These are phyloP conservation scores for Penicillium waksmanii DNA, from an alignment of 495 filamentous ascomycete genomes.

Conservation along the genomic window DNA sequence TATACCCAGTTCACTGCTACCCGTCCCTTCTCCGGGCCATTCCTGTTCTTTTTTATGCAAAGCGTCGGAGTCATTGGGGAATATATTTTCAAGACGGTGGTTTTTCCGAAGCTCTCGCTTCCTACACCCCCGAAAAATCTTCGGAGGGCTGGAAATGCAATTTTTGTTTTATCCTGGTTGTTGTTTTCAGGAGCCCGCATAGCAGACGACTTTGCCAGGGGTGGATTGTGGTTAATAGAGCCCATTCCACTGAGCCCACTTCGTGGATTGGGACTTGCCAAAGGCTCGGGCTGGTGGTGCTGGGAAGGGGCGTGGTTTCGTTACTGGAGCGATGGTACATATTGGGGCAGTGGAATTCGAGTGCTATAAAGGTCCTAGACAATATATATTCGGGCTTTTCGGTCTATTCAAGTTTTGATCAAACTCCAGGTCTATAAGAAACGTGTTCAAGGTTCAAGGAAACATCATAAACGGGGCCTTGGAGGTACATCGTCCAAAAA, in stretches of 20 bases:
- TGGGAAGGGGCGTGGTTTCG: conserved; percentile 56
- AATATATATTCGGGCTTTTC: neutral
- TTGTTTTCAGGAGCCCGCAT: conserved; percentile 55
- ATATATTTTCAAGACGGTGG: conserved; percentile 27
- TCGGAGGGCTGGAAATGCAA: conserved; percentile 52
- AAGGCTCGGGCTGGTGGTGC: conserved; percentile 59
- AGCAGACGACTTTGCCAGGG: conserved; percentile 63
- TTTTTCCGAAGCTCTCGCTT: conserved; percentile 33
- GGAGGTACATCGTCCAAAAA: too few species aligned
- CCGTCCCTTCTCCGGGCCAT: conserved; percentile 42
- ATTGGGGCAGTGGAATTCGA: conserved; percentile 67
- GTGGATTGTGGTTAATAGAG: conserved; percentile 68
- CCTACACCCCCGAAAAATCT: conserved; percentile 37
- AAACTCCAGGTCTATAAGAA: too few species aligned
- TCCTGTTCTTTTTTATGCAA: conserved; percentile 62
- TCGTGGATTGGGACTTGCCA: conserved; percentile 54
- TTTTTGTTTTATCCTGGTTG: conserved; percentile 61
- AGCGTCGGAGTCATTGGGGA: conserved; percentile 59
- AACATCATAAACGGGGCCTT: too few species aligned
- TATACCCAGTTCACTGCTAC: conserved; percentile 54
- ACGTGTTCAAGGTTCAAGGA: too few species aligned
- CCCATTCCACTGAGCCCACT: conserved; percentile 68
- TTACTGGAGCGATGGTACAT: conserved; percentile 55
- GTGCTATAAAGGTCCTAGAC: conserved; percentile 21
- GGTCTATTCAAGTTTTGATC: too few species aligned